Percentiles rank a stretch among this genome's conserved stretches.
These are phyloP conservation scores for Peronospora tabacina DNA, from an alignment of 352 stramenopile genomes.

Conservation along the genomic window DNA sequence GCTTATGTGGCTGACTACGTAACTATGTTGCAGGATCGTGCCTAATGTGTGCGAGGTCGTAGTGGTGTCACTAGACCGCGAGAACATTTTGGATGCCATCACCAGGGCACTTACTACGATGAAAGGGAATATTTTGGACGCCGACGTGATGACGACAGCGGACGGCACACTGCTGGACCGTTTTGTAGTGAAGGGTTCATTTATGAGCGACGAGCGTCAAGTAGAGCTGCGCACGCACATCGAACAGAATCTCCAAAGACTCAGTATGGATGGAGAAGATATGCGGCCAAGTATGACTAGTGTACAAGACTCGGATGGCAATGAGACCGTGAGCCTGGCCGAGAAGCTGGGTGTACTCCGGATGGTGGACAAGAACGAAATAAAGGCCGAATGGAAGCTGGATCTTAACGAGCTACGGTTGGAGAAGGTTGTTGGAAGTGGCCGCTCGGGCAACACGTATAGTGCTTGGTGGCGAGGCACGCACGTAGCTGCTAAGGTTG, in stretches of 20 bases:
- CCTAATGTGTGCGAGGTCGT: conserved; percentile 77
- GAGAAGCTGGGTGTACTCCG: conserved; percentile 67
- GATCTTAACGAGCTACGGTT: conserved; percentile 66
- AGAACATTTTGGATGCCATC: conserved; percentile 77
- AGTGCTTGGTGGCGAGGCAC: conserved; percentile 75
- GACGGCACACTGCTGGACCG: conserved; percentile 74
- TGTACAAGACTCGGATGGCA: conserved; percentile 12
- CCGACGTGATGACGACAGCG: conserved; percentile 80
- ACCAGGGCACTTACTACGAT: conserved; percentile 70
- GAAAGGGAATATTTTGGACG: conserved; percentile 83
- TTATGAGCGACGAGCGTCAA: conserved; percentile 77
- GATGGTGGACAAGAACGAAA: conserved; percentile 83
- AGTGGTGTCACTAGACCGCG: conserved; percentile 66
- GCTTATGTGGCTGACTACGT: conserved; percentile 8
- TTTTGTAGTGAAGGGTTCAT: conserved; percentile 74
- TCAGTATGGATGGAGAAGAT: conserved; percentile 50
- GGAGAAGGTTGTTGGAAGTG: conserved; percentile 56
- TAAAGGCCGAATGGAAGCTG: conserved; percentile 78
- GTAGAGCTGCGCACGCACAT: conserved; percentile 59
- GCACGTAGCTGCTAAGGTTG: conserved; percentile 68
- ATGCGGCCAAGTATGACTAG: conserved; percentile 15
- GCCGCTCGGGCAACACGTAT: conserved; percentile 74
- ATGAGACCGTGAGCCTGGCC: conserved; percentile 37
- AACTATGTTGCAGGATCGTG: conserved; percentile 41
- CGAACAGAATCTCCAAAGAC: conserved; percentile 61